Conservation (phyloP, 2,329 filamentous ascomycete genomes). For the Sporothrix inflata region DNA sequence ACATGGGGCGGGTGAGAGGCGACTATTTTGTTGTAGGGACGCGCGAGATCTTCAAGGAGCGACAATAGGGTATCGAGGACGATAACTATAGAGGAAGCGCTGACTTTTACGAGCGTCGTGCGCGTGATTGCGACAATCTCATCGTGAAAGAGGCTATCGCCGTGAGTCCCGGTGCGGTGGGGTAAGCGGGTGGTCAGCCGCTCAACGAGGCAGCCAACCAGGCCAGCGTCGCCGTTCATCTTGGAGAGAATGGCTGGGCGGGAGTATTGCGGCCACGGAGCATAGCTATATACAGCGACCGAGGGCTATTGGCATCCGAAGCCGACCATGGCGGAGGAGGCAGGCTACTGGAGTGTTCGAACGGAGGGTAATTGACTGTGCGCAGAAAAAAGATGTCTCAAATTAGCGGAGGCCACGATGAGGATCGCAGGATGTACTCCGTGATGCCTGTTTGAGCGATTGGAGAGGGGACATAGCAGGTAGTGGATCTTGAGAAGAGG, state of each 20-base stretch:
- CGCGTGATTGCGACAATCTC: constrained; percentile 64
- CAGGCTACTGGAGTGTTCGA: not conserved
- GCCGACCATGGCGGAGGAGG: constrained; percentile 24
- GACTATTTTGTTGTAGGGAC: constrained; percentile 54
- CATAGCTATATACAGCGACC: constrained; percentile 14
- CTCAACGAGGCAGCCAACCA: constrained; percentile 65
- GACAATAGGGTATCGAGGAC: constrained; percentile 62
- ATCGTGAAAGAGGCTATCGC: constrained; percentile 62
- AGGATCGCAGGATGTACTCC: not conserved
- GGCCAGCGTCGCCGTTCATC: constrained; percentile 64
- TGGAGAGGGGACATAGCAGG: not conserved
- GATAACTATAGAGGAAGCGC: constrained; percentile 54
- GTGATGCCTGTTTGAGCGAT: not conserved
- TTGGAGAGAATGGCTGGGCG: constrained; percentile 33
- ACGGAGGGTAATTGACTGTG: not conserved
- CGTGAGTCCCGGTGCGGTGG: constrained; percentile 62
- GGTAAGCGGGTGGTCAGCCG: constrained; percentile 66
- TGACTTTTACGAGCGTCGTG: constrained; percentile 64
- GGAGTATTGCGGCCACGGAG: not conserved
- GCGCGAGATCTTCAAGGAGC: constrained; percentile 61
- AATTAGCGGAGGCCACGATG: not conserved
- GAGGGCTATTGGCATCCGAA: constrained; percentile 7
- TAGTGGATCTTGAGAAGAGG: not conserved
- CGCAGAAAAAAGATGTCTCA: not conserved
- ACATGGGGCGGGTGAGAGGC: constrained; percentile 61